Percentiles rank a stretch among this genome's conserved stretches.
Evolutionary conservation across 805 yeast genomes (phyloP).

Genomic region (Candida mattraensis): DNA sequence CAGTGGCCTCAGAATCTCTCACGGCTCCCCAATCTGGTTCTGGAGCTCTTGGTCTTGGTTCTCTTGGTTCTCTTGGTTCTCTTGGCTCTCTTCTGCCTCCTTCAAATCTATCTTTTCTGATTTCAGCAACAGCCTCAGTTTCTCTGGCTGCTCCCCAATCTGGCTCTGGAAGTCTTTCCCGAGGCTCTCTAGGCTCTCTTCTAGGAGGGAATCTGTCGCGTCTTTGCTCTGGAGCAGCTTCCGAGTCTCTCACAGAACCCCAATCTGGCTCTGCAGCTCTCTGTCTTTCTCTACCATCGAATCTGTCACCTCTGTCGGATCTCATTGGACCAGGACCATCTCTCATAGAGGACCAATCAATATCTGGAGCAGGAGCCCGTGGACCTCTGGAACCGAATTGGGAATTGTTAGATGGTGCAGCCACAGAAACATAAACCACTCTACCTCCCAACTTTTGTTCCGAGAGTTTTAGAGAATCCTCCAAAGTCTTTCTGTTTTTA

Average conservation of each 20-base stretch:
- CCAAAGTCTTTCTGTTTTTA: conserved; percentile 43
- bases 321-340: conserved; percentile 26
- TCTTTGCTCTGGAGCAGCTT: conserved; percentile 23
- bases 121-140: conserved; percentile 17
- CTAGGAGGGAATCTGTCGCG: conserved; percentile 28
- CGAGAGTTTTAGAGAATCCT: conserved; percentile 50
- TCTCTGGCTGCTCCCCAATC: conserved; percentile 49
- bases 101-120: conserved; percentile 21
- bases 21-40: conserved; percentile 59
- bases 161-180: conserved; percentile 45
- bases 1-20: conserved; percentile 33
- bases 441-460: conserved; percentile 47
- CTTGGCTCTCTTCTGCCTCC: conserved; percentile 29
- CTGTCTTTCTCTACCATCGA: conserved; percentile 22
- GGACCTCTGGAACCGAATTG: conserved; percentile 31
- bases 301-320: conserved; percentile 25
- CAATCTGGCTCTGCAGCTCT: conserved; percentile 50
- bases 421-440: conserved; percentile 54
- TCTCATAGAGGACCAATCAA: conserved; percentile 60
- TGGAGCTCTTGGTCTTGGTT: conserved; percentile 49
- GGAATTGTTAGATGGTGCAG: conserved; percentile 52
- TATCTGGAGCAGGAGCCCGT: conserved; percentile 35
- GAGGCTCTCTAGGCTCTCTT: conserved; percentile 23
- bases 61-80: conserved; percentile 31
- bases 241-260: conserved; percentile 37